phyloP scores from a whole-genome alignment of 345 rosid genomes.

The Linum tenue region DNA sequence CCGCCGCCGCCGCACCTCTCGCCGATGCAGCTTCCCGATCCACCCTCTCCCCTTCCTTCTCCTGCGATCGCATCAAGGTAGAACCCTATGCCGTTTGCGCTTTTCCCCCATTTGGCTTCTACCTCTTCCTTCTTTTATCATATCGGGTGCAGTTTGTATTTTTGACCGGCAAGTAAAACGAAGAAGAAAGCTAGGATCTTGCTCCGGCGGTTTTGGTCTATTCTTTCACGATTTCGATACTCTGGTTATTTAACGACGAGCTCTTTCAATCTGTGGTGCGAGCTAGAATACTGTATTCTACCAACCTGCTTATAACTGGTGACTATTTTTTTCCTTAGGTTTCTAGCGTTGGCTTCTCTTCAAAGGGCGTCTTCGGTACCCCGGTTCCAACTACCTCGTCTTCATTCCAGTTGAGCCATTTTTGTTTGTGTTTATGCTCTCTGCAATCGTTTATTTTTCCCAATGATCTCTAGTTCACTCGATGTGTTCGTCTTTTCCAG shows the following conservation, averaged over 20 bases:
- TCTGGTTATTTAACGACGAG: background rate
- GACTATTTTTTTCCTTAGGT: slow-evolving; percentile 17
- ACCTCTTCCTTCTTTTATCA: too few relatives aligned
- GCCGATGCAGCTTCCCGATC: slow-evolving; percentile 31
- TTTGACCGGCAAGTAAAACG: too few relatives aligned
- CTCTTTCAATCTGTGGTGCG: background rate
- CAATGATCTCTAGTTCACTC: background rate
- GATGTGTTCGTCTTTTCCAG: background rate
- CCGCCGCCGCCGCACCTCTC: slow-evolving; percentile 32
- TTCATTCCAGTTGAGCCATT: slow-evolving; percentile 51
- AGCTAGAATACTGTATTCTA: too few relatives aligned
- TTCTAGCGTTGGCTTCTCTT: slow-evolving; percentile 32
- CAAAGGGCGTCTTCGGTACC: slow-evolving; percentile 14
- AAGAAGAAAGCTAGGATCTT: too few relatives aligned
- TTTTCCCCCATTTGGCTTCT: too few relatives aligned
- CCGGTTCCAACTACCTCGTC: slow-evolving; percentile 35
- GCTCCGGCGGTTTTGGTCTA: too few relatives aligned
- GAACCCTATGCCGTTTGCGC: background rate
- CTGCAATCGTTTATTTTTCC: background rate
- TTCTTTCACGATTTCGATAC: background rate
- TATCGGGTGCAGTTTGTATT: too few relatives aligned
- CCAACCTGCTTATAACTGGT: background rate
- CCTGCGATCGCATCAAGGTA: slow-evolving; percentile 48
- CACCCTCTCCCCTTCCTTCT: slow-evolving; percentile 24
- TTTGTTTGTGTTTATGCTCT: background rate